phyloP scores from a whole-genome alignment of 2,329 filamentous ascomycete species.

The Penicillium sp. region DNA sequence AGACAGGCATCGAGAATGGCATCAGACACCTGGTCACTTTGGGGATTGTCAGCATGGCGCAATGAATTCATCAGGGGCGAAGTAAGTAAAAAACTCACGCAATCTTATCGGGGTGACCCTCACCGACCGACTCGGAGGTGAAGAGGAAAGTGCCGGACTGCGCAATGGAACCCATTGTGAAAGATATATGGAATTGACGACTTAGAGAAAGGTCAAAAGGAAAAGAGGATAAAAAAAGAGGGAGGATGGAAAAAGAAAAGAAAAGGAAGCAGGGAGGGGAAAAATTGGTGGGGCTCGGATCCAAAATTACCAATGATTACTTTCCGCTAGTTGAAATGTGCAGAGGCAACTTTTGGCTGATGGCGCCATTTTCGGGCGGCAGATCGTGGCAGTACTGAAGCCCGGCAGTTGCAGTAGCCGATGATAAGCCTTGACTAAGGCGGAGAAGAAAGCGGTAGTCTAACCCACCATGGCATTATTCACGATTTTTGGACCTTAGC shows the following conservation, averaged over 20 bases:
- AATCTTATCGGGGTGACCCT: constrained; percentile 94
- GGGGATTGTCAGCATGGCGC: constrained; percentile 14
- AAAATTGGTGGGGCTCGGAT: constrained; percentile 19
- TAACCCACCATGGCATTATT: too few relatives aligned
- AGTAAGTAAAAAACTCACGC: constrained; percentile 48
- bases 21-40: constrained; percentile 90
- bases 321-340: constrained; percentile 1
- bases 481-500: background rate
- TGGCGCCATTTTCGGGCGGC: constrained; percentile 32
- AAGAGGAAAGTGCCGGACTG: constrained; percentile 68
- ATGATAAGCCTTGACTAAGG: too few relatives aligned
- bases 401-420: constrained; percentile 11
- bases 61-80: constrained; percentile 2
- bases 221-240: constrained; percentile 25
- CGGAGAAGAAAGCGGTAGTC: too few relatives aligned
- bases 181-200: constrained; percentile 15
- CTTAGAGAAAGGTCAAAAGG: constrained; percentile 17
- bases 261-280: constrained; percentile 24
- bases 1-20: constrained; percentile 98
- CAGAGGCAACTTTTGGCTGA: constrained; percentile 11
- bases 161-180: constrained; percentile 58
- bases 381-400: constrained; percentile 16
- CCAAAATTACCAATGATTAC: constrained; percentile 9
- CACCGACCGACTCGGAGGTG: constrained; percentile 85
- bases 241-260: constrained; percentile 16